These are phyloP conservation scores for Raphanus raphanistrum DNA, from an alignment of 345 rosid species.

Conservation along the genomic window DNA sequence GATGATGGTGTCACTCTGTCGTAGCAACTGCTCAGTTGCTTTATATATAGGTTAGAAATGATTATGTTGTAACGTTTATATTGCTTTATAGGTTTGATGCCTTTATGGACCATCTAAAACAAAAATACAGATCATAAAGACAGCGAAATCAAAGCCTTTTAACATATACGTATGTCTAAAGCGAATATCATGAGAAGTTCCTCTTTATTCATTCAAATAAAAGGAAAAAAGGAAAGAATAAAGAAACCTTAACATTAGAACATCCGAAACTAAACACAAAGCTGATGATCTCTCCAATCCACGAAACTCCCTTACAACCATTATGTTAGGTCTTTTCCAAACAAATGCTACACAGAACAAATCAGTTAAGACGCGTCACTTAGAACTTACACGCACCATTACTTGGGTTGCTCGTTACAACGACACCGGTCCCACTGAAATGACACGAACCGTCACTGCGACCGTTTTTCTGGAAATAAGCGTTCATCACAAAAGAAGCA, in stretches of 20 bases:
- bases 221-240: conserved; percentile 1
- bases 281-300: not conserved
- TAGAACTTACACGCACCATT: conserved; percentile 38
- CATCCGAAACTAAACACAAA: conserved; percentile 30
- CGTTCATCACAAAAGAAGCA: conserved; percentile 69
- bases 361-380: not conserved
- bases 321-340: conserved; percentile 14
- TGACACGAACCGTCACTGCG: conserved; percentile 44
- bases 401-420: conserved; percentile 36
- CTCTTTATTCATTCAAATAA: not conserved
- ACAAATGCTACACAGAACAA: conserved; percentile 32
- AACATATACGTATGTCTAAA: not conserved
- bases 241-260: conserved; percentile 14
- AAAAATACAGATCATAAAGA: not conserved
- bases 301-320: conserved; percentile 11
- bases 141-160: not conserved
- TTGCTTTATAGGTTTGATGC: not conserved
- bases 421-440: conserved; percentile 50
- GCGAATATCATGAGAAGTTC: not conserved
- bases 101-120: not conserved
- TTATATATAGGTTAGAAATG: not conserved
- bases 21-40: not conserved
- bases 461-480: conserved; percentile 59
- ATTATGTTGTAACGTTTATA: not conserved
- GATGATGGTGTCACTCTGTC: not conserved